Evolutionary conservation across 2,329 filamentous ascomycete genomes (phyloP).

Genomic region (Dothideomycetes sp.): DNA sequence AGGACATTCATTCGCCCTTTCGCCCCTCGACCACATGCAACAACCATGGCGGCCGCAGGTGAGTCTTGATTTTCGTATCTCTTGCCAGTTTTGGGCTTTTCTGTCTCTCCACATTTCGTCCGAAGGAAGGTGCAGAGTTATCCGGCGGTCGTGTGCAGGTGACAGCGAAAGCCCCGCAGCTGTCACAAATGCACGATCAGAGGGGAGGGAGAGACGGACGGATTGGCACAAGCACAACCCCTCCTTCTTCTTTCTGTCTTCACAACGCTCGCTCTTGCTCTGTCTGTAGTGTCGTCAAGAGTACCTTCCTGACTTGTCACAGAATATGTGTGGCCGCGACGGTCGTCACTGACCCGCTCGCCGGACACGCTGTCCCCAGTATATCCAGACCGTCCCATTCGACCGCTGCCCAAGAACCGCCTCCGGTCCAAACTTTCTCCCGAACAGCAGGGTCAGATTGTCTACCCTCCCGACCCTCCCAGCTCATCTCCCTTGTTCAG

Average conservation of each 20-base stretch:
- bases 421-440: slow-evolving; percentile 80
- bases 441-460: slow-evolving; percentile 71
- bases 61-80: not conserved
- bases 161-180: slow-evolving; percentile 7
- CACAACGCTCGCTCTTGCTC: too few relatives aligned
- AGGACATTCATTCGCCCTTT: slow-evolving; percentile 9
- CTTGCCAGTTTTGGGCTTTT: not conserved
- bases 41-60: slow-evolving; percentile 13
- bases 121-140: not conserved
- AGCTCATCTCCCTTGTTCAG: slow-evolving; percentile 67
- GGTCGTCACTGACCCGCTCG: slow-evolving; percentile 16
- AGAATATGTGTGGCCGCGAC: slow-evolving; percentile 15
- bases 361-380: slow-evolving; percentile 67
- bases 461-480: slow-evolving; percentile 69
- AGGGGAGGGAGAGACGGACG: not conserved
- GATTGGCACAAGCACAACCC: not conserved
- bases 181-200: not conserved
- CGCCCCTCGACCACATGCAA: slow-evolving; percentile 9
- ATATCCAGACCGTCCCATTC: slow-evolving; percentile 85
- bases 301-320: not conserved
- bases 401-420: slow-evolving; percentile 80
- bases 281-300: too few relatives aligned
- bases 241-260: too few relatives aligned
- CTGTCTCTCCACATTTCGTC: not conserved
- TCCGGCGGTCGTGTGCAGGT: slow-evolving; percentile 3